Base-by-base conservation (phyloP, 805 yeast species). In the Debaryomyces castellii region DNA sequence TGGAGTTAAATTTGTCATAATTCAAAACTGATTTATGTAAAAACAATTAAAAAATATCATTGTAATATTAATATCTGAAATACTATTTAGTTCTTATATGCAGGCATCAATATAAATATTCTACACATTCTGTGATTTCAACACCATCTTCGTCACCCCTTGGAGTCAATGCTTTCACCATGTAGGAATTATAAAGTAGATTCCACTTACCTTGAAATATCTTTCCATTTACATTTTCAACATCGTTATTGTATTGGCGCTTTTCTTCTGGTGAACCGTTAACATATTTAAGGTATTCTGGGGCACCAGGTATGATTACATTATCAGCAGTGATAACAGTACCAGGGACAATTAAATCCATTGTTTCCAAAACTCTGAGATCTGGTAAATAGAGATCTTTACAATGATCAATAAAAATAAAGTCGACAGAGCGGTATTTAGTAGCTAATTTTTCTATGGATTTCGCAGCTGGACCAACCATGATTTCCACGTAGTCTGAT, bases 1-100 rank as follows among this genome's bases (percentile, higher is more conserved):
- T 2, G 78, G 77, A 3, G 81, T 78, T 44, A 72, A 61, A 50
- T 78, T 80, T 8, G 78, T 55, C 81, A 77, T 77, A 24, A 6
- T 38, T 2, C 20, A 4, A 23, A 3, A 32, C 20, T 20, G 4
- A 21, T 5, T 32, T 10, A 16, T 5, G 5, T 10, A n/a, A 6
- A 25, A 25, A 36, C 11, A 14, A 40, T 40, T 20, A 11, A n/a
- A 18, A 23, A 23, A 6, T 8, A 18, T 28, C 16, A 41, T 17
- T 21, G 11, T n/a, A 16, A 11, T 9, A 4, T 33, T 23, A 23
- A 23, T 23, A 23, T 23, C 25, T 23, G 25, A 23, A 8, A 6
- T 8, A 18, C 22, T 16, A 16, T 14, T 16, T 11, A n/a, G n/a
- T n/a, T n/a, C n/a, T n/a, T 35, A 30, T 30, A 20, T 35, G 38